Base-by-base conservation (phyloP, 1,139 yeast species). In the Candida sp. region DNA sequence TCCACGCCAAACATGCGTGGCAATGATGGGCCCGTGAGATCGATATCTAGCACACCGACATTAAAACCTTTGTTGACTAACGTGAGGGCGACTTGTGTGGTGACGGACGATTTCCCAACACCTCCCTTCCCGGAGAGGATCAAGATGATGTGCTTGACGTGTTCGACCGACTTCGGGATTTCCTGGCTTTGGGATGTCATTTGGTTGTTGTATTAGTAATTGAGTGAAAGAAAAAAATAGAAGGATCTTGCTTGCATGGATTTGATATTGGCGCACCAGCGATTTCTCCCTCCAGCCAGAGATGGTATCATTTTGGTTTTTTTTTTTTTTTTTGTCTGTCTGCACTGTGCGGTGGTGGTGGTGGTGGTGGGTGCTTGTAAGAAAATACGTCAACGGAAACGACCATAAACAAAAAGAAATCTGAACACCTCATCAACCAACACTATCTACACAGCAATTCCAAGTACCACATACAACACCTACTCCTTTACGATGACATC, bases 1-100 rank as follows among this genome's bases (percentile, higher is more conserved):
- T 96, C 99, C 4, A 92, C 81, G 0, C 98, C 98, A 72, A 96
- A 91, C 96, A 96, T 92, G 48, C 99, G 77, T 2, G 99, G 99
- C 46, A 93, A 74, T 1, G 98, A 92, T 0, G 99, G 99, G 0
- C 99, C 99, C 0, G 99, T 96, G 47, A 96, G 74, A 72, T 94
- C 99, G 26, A 94, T 92, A 65, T 94, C 99, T 38, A 96, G 72
- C 0, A 94, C 96, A 1, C 99, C 99, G 11, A 94, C 97, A 61
- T 82, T 86, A 61, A 69, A 83, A 1, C 96, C 96, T 63, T 82
- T 74, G 32, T 79, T 72, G 5, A 85, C 91, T 35, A 96, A 74
- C 0, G 94, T 78, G 25, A 94, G 74, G 0, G 98, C 98, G 1
- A 93, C 78, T 66, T 96, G 99, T 0, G 98, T 89, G 0, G 99